Base-by-base conservation (phyloP, 2,329 filamentous ascomycete genomes). In the Pezicula neosporulosa region DNA sequence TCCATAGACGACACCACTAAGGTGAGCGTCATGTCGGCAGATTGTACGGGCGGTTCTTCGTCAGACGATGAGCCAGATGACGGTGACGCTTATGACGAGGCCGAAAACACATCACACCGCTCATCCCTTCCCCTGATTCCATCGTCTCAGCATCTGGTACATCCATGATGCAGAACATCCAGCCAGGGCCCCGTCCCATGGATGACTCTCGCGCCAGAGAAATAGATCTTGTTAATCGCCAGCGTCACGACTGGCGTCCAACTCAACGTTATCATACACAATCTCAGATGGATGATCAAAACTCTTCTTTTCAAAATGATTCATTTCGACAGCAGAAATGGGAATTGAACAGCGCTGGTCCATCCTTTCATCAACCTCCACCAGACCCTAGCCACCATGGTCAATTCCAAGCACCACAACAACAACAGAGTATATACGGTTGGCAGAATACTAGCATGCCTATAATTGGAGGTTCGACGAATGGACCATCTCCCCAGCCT, bases 391-490 rank as follows among this genome's bases (percentile, higher is more conserved):
- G n/a, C 19, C 45, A 44, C n/a, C 42, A 44, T 16, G 21, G 19
- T 28, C 27, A 27, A 28, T 44, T 27, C n/a, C 42, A 44, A 44
- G n/a, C 19, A n/a, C 24, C 57, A 36, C 49, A 51, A 44, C n/a
- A 56, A 44, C 57, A 55, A 27, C 53, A 56, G 24, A 55, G 37
- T 16, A 54, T 59, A 43, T 58, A 55, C 39, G 24, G 53, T 16
- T 55, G 41, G 51, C 52, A 49, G 21, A 53, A 48, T 30, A 50
- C 42, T 8, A 54, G 48, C 27, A 60, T 57, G 44, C 49, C 53
- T 15, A 55, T 47, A 18, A 24, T 44, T 27, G 27, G 27, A 12
- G 27, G 10, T 7, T 44, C 42, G 13, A 28, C 21, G 12, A 55
- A 44, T 30, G 47, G 51, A 3, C 47, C 56, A 3, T 39, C 57